Conservation (phyloP, 2,329 filamentous ascomycete species). For the Pyrenochaeta sp. region DNA sequence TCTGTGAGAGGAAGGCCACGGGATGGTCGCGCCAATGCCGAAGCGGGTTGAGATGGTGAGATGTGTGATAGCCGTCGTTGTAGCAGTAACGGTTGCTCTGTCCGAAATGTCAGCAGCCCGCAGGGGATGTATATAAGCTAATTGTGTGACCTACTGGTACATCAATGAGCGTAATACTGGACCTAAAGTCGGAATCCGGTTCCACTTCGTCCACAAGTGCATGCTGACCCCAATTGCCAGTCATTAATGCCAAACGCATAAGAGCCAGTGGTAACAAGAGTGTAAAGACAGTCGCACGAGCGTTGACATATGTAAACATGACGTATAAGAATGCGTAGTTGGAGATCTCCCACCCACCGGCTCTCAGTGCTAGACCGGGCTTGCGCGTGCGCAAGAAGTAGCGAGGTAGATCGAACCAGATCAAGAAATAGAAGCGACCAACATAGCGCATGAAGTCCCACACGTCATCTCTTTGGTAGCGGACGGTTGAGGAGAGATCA, state of each 20-base stretch:
- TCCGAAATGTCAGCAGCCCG: constrained; percentile 6
- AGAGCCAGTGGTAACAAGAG: constrained; percentile 72
- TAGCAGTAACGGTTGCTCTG: constrained; percentile 84
- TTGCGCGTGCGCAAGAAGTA: constrained; percentile 76
- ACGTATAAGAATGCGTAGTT: constrained; percentile 58
- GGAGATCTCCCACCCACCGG: constrained; percentile 69
- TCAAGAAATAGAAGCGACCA: constrained; percentile 74
- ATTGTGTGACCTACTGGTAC: constrained; percentile 67
- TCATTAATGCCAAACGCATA: constrained; percentile 77
- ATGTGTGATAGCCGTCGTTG: constrained; percentile 85
- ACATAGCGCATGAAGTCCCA: constrained; percentile 75
- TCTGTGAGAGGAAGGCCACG: constrained; percentile 73
- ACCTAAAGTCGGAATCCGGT: constrained; percentile 79
- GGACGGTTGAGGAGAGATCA: constrained; percentile 78
- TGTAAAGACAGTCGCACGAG: constrained; percentile 68
- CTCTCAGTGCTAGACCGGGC: constrained; percentile 61
- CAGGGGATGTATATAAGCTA: no score
- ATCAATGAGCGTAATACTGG: constrained; percentile 81
- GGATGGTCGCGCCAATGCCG: constrained; percentile 86
- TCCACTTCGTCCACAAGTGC: constrained; percentile 79
- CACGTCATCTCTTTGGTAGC: constrained; percentile 76
- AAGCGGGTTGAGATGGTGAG: constrained; percentile 79
- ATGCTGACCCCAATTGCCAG: constrained; percentile 86
- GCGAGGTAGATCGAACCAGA: constrained; percentile 77
- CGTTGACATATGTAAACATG: constrained; percentile 59